Evolutionary conservation across 225 moss, liverwort and hornwort species (phyloP).

Genomic region (Lunularia cruciata): DNA sequence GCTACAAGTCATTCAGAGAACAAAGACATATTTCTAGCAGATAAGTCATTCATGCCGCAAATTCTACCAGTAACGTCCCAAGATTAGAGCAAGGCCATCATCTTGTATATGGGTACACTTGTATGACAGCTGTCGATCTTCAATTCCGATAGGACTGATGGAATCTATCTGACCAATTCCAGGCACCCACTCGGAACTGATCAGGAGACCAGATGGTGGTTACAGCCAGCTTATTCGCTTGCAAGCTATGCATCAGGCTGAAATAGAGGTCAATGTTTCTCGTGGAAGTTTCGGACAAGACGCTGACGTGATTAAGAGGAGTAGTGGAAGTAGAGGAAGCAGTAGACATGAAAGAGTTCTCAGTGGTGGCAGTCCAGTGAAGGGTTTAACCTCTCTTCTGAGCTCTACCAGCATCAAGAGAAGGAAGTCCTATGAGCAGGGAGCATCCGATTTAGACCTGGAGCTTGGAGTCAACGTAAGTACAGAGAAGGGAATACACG

Average conservation of each 20-base stretch:
- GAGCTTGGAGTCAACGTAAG: slow-evolving; percentile 8
- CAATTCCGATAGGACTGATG: no score
- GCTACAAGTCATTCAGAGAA: no score
- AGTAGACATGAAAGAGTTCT: neutral
- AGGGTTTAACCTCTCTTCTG: slow-evolving; percentile 27
- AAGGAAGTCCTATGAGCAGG: slow-evolving; percentile 8
- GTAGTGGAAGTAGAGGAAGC: neutral
- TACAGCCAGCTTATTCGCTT: slow-evolving; percentile 74
- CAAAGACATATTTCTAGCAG: no score
- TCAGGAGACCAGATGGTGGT: slow-evolving; percentile 61
- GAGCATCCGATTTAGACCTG: neutral
- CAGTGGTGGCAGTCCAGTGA: neutral
- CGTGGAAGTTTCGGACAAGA: neutral
- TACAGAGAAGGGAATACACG: neutral
- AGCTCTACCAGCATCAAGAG: slow-evolving; percentile 25
- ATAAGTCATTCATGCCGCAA: no score
- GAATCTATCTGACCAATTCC: no score
- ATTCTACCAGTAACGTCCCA: no score
- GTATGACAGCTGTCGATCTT: neutral
- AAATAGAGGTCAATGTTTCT: slow-evolving; percentile 26
- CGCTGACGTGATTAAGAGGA: neutral
- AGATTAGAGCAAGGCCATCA: neutral
- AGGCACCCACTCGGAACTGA: slow-evolving; percentile 75
- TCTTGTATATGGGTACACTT: neutral
- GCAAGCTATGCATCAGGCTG: slow-evolving; percentile 53